A percentile compares a stretch with the other conserved stretches of the same genome.
These are phyloP conservation scores for Kalaharituber pfeilii DNA, from an alignment of 2,329 filamentous ascomycete species.

Conservation along the genomic window DNA sequence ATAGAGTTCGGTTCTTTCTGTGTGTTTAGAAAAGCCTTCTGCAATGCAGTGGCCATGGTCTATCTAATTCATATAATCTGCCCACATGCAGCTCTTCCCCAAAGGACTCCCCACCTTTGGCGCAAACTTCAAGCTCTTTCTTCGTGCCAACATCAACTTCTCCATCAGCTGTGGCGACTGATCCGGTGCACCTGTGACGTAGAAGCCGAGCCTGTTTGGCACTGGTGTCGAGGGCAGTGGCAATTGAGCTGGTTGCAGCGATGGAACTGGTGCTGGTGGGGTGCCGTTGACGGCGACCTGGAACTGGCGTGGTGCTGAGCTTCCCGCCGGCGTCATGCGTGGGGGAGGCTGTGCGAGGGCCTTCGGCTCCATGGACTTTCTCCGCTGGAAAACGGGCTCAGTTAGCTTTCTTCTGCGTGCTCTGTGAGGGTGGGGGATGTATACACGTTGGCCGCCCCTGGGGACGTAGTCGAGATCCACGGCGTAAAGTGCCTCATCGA, in stretches of 20 bases:
- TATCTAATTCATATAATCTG: no score
- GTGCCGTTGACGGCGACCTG: conserved; percentile 12
- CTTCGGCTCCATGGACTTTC: conserved; percentile 68
- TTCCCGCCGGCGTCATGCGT: neutral
- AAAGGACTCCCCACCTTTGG: conserved; percentile 59
- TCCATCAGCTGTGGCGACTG: conserved; percentile 33
- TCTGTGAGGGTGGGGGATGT: no score
- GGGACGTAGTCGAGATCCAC: conserved; percentile 51
- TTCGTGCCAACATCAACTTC: conserved; percentile 50
- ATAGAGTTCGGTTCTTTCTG: no score
- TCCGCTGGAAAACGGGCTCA: conserved; percentile 44
- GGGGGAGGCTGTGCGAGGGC: conserved; percentile 33
- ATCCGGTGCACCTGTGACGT: conserved; percentile 24
- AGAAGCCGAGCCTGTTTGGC: conserved; percentile 6
- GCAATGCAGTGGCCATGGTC: no score
- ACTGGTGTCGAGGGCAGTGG: neutral
- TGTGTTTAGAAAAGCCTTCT: no score
- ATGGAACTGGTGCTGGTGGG: neutral
- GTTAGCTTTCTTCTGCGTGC: no score
- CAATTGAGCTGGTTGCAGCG: neutral
- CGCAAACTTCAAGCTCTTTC: conserved; percentile 63
- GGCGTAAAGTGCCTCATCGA: conserved; percentile 52
- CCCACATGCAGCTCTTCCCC: conserved; percentile 28
- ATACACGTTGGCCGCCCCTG: conserved; percentile 51
- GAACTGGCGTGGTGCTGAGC: conserved; percentile 9